Evolutionary conservation across 2,329 filamentous ascomycete genomes (phyloP), one percentile per base, ranked within the genome.

Genomic region (Tolypocladium album): DNA sequence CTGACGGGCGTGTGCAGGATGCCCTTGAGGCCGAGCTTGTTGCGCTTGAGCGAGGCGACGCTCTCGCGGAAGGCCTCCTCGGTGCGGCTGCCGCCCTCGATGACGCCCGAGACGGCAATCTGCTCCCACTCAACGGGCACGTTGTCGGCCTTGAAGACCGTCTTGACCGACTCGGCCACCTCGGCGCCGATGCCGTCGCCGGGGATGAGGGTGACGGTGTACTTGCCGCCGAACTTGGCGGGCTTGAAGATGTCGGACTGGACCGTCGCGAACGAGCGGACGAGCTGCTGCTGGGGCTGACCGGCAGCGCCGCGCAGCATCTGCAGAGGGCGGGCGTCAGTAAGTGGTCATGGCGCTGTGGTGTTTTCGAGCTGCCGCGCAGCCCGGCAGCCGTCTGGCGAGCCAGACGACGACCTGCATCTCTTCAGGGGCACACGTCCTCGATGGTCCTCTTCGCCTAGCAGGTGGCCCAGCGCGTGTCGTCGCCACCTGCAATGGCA

Each of bases 61-160:
- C 92, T 92, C 80, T 97, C 90, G 74, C 90, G 87, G 85, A 99
- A 97, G 67, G 96, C 88, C 68, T 92, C 91, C 80, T 97, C 94
- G 62, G 92, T 91, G 76, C 92, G 88, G 78, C 92, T 91, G 60
- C 76, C 71, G 75, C 86, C 84, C 62, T 88, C 85, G 74, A 93
- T 90, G 66, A 97, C 84, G 76, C 94, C 94, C 36, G 90, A 92
- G 55, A 96, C 93, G 74, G 97, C 92, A 70, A 99, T 85, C 82
- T 97, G 92, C 79, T 99, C 94, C 93, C 94, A 97, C 79, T 97
- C 92, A 71, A 99, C 88, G 72, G 94, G 94, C 59, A 97, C 93
- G 75, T 96, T 97, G 82, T 97, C 93, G 75, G 93, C 92, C 86
- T 97, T 97, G 88, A 97, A 97, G 77, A 99, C 89, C 68, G 93